Evolutionary conservation across 257 asterid species (phyloP).

Genomic region (Plantago major): DNA sequence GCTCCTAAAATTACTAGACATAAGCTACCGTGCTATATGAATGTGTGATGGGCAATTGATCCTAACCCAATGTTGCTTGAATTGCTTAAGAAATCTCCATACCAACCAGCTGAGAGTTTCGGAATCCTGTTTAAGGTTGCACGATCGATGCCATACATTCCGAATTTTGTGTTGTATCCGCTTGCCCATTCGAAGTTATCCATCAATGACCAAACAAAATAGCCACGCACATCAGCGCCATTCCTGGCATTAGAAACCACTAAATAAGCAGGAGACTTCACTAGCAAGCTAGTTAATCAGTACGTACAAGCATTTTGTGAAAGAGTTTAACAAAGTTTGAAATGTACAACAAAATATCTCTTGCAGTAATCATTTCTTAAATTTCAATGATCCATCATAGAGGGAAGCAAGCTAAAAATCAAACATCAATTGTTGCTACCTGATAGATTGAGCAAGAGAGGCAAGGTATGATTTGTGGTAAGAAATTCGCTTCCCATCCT

Average conservation of each 20-base stretch:
- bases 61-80: background rate
- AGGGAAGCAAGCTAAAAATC: no score
- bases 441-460: slow-evolving; percentile 52
- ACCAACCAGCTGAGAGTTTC: slow-evolving; percentile 57
- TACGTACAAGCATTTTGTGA: no score
- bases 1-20: no score
- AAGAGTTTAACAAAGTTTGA: no score
- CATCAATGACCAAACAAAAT: slow-evolving; percentile 68
- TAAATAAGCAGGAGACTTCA: no score
- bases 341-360: no score
- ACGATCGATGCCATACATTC: slow-evolving; percentile 39
- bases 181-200: slow-evolving; percentile 60
- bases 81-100: slow-evolving; percentile 41
- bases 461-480: slow-evolving; percentile 55
- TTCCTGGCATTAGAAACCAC: no score
- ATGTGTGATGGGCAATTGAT: no score
- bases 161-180: slow-evolving; percentile 45
- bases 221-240: slow-evolving; percentile 58
- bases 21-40: no score
- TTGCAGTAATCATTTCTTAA: no score
- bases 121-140: slow-evolving; percentile 44
- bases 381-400: no score
- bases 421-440: slow-evolving; percentile 27
- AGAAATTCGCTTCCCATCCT: slow-evolving; percentile 45
- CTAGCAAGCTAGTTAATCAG: no score